phyloP scores from a whole-genome alignment of 2,329 filamentous ascomycete species.

The Fusarium verrucosum region DNA sequence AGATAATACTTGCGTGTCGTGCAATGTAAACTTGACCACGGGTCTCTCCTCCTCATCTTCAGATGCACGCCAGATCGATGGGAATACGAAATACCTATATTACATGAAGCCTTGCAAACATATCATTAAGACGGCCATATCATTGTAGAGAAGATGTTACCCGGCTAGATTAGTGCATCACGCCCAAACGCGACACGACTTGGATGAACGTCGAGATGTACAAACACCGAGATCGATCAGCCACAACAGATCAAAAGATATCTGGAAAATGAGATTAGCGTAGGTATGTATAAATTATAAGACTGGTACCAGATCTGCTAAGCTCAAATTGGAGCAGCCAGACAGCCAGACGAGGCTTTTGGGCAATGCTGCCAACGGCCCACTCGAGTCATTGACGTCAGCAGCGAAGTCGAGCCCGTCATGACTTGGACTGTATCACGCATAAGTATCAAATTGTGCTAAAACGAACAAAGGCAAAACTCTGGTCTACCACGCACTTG shows the following conservation, averaged over 20 bases:
- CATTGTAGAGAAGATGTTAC: not conserved
- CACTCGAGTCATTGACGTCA: slow-evolving; percentile 35
- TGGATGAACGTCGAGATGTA: not conserved
- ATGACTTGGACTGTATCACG: slow-evolving; percentile 9
- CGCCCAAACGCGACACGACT: not conserved
- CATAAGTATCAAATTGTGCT: not conserved
- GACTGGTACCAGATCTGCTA: slow-evolving; percentile 11
- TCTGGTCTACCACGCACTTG: not conserved
- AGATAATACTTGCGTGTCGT: too few species aligned
- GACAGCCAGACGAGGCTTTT: not conserved
- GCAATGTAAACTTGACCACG: too few species aligned
- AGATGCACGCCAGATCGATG: not conserved
- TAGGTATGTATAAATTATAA: too few species aligned
- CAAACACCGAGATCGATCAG: not conserved
- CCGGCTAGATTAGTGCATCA: not conserved
- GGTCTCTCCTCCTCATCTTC: too few species aligned
- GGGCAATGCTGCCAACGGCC: not conserved
- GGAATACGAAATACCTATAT: not conserved
- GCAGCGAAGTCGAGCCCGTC: slow-evolving; percentile 31
- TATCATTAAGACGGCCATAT: not conserved
- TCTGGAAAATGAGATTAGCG: not conserved
- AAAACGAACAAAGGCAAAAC: too few species aligned
- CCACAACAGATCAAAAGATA: not conserved
- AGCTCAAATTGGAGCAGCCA: slow-evolving; percentile 8
- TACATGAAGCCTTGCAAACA: too few species aligned